Conservation (phyloP, 257 asterid genomes). For the Solanum lycopersicoides region DNA sequence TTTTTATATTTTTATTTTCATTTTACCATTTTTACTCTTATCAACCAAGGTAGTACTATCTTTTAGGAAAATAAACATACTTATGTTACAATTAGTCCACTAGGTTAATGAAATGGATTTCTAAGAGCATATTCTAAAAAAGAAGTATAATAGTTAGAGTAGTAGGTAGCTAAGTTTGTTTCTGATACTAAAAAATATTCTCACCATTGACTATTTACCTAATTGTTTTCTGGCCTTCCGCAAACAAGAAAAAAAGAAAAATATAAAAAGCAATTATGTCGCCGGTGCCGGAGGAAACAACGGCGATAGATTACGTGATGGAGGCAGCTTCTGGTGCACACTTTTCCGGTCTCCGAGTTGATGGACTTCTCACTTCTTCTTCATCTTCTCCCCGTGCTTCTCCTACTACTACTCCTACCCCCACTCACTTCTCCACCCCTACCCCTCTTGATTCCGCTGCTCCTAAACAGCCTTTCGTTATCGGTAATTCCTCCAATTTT, state of each 20-base stretch:
- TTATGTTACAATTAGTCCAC: not conserved
- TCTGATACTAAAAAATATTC: not conserved
- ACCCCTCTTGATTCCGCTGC: slow-evolving; percentile 26
- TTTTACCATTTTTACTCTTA: not conserved
- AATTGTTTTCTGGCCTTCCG: not conserved
- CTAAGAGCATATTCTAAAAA: not conserved
- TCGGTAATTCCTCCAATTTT: slow-evolving; percentile 31
- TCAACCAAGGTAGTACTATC: too few relatives aligned
- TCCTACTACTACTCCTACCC: slow-evolving; percentile 12
- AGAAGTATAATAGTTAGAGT: not conserved
- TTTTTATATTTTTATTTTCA: not conserved
- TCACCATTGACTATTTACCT: not conserved
- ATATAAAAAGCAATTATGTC: not conserved
- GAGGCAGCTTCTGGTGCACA: slow-evolving; percentile 90
- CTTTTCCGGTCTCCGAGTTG: slow-evolving; percentile 87
- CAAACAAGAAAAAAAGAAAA: not conserved
- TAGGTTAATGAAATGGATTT: not conserved
- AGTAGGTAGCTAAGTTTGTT: not conserved
- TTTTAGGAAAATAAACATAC: not conserved
- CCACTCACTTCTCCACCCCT: slow-evolving; percentile 21
- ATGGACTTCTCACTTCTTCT: slow-evolving; percentile 32
- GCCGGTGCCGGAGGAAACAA: slow-evolving; percentile 50
- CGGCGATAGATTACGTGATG: slow-evolving; percentile 78
- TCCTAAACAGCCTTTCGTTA: slow-evolving; percentile 86
- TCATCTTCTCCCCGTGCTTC: slow-evolving; percentile 49